Evolutionary conservation across 2,329 filamentous ascomycete species (phyloP).

Genomic region (Ceratocystis cacaofunesta): DNA sequence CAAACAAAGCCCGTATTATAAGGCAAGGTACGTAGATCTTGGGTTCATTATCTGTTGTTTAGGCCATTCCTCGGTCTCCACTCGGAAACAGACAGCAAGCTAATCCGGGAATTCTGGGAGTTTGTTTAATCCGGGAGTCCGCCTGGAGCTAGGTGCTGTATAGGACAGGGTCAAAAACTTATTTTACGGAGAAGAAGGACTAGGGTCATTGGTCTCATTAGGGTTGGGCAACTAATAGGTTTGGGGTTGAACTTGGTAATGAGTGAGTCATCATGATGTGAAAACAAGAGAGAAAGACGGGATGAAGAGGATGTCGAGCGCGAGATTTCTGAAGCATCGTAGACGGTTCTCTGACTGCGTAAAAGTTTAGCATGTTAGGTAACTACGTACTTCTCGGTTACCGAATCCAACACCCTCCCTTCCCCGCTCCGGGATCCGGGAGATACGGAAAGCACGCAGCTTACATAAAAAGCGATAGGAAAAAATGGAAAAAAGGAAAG

Average conservation of each 20-base stretch:
- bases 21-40: too few relatives aligned
- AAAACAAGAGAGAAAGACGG: not conserved
- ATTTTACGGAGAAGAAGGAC: not conserved
- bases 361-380: not conserved
- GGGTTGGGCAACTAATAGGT: not conserved
- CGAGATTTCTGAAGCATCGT: too few relatives aligned
- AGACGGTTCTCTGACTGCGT: too few relatives aligned
- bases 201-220: not conserved
- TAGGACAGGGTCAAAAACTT: not conserved
- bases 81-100: too few relatives aligned
- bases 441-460: slow-evolving; percentile 6
- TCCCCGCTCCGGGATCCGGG: slow-evolving; percentile 9
- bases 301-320: not conserved
- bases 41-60: too few relatives aligned
- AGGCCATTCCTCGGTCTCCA: too few relatives aligned
- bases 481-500: not conserved
- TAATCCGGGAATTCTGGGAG: not conserved
- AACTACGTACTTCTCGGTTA: not conserved
- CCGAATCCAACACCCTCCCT: not conserved
- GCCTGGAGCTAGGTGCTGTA: not conserved
- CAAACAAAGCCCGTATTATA: too few relatives aligned
- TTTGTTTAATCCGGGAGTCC: not conserved
- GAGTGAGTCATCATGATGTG: not conserved
- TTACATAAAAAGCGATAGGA: not conserved
- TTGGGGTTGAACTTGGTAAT: not conserved